A percentile compares a stretch with the other conserved stretches of the same genome.
These are phyloP conservation scores for Neostapfia colusana DNA, from an alignment of 176 grass and related monocot genomes.

Conservation along the genomic window DNA sequence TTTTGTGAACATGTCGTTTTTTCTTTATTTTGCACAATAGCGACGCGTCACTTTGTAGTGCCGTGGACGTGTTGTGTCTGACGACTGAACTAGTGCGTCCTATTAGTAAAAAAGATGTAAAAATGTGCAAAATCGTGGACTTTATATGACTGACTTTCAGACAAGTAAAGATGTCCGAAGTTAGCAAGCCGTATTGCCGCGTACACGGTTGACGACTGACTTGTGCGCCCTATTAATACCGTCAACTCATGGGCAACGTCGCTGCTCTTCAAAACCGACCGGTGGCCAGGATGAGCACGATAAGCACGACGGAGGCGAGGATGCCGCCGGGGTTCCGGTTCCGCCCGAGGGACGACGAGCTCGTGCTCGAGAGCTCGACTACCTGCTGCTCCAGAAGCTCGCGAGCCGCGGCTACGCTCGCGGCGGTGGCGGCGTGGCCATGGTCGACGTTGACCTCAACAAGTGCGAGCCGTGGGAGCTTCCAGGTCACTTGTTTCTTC, in stretches of 20 bases:
- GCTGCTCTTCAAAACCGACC: not conserved
- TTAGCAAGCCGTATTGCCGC: not conserved
- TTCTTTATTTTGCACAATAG: conserved; percentile 6
- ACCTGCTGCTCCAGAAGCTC: conserved; percentile 73
- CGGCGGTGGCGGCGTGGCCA: conserved; percentile 36
- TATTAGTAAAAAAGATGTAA: too few relatives aligned
- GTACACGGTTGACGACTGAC: not conserved
- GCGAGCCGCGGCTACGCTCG: too few relatives aligned
- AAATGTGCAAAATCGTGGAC: too few relatives aligned
- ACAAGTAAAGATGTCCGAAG: not conserved
- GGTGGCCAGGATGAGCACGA: not conserved
- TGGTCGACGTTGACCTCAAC: conserved; percentile 86
- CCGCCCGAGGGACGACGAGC: conserved; percentile 81
- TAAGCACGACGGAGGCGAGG: not conserved
- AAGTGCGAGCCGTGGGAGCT: conserved; percentile 95
- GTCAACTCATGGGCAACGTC: not conserved
- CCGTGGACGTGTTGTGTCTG: not conserved
- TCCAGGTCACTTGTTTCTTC: conserved; percentile 44
- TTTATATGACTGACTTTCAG: too few relatives aligned
- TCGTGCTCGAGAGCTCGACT: conserved; percentile 60
- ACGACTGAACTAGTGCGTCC: too few relatives aligned
- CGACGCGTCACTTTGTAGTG: not conserved
- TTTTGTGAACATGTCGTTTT: conserved; percentile 19
- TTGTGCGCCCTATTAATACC: not conserved
- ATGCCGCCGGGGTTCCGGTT: conserved; percentile 61